These are phyloP conservation scores for Metarhizium humberi DNA, from an alignment of 2,329 filamentous ascomycete species.

Conservation along the genomic window DNA sequence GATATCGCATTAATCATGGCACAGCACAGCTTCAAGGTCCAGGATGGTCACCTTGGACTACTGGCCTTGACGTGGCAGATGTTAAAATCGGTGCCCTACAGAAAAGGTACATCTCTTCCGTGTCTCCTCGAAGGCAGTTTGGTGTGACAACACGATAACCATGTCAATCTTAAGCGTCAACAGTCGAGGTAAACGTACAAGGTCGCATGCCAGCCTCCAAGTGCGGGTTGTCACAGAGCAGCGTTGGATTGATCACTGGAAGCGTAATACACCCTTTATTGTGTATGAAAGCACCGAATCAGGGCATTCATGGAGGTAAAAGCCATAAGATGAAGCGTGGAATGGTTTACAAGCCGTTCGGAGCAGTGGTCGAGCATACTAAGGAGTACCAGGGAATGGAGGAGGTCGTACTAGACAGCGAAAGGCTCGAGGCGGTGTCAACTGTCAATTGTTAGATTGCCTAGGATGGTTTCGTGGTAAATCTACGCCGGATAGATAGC, in stretches of 20 bases:
- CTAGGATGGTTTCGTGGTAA: background rate
- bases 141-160: background rate
- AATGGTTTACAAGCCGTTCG: background rate
- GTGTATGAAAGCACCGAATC: slow-evolving; percentile 47
- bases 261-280: slow-evolving; percentile 43
- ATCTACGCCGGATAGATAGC: background rate
- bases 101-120: background rate
- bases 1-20: background rate
- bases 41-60: background rate
- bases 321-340: background rate
- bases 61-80: background rate
- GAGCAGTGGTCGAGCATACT: slow-evolving; percentile 13
- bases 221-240: background rate
- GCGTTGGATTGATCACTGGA: background rate
- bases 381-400: slow-evolving; percentile 14
- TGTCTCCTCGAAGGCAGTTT: background rate
- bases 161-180: background rate
- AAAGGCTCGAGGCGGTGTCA: slow-evolving; percentile 9
- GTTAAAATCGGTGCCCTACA: background rate
- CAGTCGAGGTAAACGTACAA: background rate
- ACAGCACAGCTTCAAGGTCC: background rate
- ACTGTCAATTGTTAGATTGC: background rate
- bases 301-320: background rate
- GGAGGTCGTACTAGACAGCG: background rate
- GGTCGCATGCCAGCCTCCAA: background rate